Evolutionary conservation across 805 yeast species (phyloP), one percentile per base, ranked within the genome.

Genomic region (Candida vaughaniae): DNA sequence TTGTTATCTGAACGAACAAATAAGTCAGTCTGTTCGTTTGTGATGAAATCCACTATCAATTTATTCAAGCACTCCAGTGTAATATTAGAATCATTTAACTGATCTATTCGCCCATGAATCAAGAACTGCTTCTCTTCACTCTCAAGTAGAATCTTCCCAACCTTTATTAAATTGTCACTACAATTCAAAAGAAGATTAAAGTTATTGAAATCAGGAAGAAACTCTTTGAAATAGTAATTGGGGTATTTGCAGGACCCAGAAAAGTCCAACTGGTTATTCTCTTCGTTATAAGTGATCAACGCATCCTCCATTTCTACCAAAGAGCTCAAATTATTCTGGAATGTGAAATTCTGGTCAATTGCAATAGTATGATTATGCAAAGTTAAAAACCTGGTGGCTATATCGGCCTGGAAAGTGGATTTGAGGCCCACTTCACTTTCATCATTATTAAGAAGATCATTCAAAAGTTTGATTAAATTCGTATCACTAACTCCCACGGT

Each of bases 381-480:
- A 8, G 40, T 39, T 26, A 60, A 36, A 25, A 49, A 47, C 10
- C 42, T 42, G 1, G 49, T 36, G 12, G 41, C 29, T 10, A 62
- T 37, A 16, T 47, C 47, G 1, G 59, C 50, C 2, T 39, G 20
- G 15, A 56, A 34, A 8, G 42, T 39, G 1, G 52, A 55, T 12
- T 47, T 45, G 7, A 61, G 42, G n/a, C 59, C 57, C 17, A 63
- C 27, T 6, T 42, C 38, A 6, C 58, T 25, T 11, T 25, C 42
- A 23, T 53, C 44, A n/a, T 47, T 20, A 17, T 42, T 42, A 9
- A 43, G 28, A 9, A 44, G 35, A 23, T 56, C 44, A 23, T 45
- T 42, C 19, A 45, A 34, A 4, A 48, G 25, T 19, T 31, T 22
- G 8, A 49, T 39, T 12, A 47, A 14, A 32, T 38, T 42, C 27